phyloP scores from a whole-genome alignment of 306 rosid species.

The Rubus parviflorus region DNA sequence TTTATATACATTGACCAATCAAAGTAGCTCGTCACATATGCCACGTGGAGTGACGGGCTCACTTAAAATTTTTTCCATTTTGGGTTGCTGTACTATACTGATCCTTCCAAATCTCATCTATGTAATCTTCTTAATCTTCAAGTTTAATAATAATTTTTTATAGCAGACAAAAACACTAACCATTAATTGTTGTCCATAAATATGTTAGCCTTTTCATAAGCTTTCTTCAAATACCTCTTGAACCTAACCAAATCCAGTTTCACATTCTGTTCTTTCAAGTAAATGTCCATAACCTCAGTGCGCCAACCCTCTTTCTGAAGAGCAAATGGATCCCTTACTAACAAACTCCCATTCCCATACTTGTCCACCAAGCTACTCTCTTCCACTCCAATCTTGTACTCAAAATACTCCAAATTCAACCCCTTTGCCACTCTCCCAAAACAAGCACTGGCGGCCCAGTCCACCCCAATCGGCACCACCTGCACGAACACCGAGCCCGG shows the following conservation, averaged over 20 bases:
- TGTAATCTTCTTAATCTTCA: neutral
- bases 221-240: constrained; percentile 23
- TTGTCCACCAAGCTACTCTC: constrained; percentile 40
- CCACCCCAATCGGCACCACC: constrained; percentile 50
- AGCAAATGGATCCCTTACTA: constrained; percentile 27
- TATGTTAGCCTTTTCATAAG: constrained; percentile 19
- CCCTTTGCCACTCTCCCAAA: constrained; percentile 21
- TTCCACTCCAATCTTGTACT: constrained; percentile 30
- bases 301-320: constrained; percentile 20
- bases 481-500: constrained; percentile 39
- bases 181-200: constrained; percentile 18
- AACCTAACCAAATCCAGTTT: constrained; percentile 40
- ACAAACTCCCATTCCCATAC: constrained; percentile 25
- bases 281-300: constrained; percentile 29
- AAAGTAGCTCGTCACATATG: too few species aligned
- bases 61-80: too few species aligned
- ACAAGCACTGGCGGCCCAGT: constrained; percentile 33
- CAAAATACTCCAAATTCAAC: constrained; percentile 37
- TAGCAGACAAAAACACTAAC: neutral
- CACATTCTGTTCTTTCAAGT: constrained; percentile 43
- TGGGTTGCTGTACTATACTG: neutral
- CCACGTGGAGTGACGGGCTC: too few species aligned
- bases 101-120: neutral
- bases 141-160: neutral
- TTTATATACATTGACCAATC: too few species aligned